Percentiles rank a stretch among this genome's conserved stretches.
Evolutionary conservation across 345 rosid genomes (phyloP).

Genomic region (Citrus maxima): DNA sequence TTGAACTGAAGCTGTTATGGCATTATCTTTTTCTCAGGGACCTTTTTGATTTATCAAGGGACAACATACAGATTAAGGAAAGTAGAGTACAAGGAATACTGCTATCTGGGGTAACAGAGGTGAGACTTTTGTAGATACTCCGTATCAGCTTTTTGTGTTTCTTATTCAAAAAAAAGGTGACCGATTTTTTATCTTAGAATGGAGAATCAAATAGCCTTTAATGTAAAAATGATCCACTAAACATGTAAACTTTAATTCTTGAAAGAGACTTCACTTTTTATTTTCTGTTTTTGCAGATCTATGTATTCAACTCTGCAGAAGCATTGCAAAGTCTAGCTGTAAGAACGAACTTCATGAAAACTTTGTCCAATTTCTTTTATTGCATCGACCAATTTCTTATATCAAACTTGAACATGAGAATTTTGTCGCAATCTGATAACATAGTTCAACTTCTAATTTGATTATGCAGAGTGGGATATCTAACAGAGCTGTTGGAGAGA

Average conservation of each 20-base stretch:
- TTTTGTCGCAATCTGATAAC: background rate
- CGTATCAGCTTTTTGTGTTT: no score
- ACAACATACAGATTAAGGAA: constrained; percentile 83
- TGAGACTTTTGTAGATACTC: constrained; percentile 8
- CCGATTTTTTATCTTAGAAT: background rate
- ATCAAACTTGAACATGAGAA: constrained; percentile 19
- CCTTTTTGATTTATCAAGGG: constrained; percentile 75
- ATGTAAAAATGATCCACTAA: background rate
- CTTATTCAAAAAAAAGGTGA: no score
- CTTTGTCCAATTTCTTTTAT: background rate
- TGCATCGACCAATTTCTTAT: constrained; percentile 23
- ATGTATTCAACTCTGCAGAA: constrained; percentile 43
- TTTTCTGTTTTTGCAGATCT: constrained; percentile 38
- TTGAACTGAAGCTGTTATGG: background rate
- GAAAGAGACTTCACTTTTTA: constrained; percentile 7
- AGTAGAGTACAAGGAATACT: constrained; percentile 62
- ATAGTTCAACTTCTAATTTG: constrained; percentile 27
- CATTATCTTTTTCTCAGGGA: constrained; percentile 44
- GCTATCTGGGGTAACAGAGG: constrained; percentile 74
- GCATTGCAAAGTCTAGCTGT: constrained; percentile 70
- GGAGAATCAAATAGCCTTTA: background rate
- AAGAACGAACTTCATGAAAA: constrained; percentile 30
- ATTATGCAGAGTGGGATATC: constrained; percentile 68
- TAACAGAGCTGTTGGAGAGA: constrained; percentile 90
- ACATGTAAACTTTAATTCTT: background rate